phyloP scores from a whole-genome alignment of 805 yeast genomes.

The Saccharomycopsis fermentans region DNA sequence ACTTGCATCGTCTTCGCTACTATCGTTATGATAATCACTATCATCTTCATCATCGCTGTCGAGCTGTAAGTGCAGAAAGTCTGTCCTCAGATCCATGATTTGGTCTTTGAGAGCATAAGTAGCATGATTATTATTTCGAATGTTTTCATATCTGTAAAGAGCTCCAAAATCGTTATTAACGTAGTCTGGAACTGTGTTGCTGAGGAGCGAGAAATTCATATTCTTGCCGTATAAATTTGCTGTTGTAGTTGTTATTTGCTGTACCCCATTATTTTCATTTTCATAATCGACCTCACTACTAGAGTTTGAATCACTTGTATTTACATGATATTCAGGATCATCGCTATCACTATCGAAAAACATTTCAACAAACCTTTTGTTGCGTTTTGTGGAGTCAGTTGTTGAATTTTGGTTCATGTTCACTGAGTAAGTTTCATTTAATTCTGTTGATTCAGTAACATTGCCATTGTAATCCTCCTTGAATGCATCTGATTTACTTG shows the following conservation, averaged over 20 bases:
- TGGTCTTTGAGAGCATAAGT: neutral
- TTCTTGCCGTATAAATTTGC: constrained; percentile 11
- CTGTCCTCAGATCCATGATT: neutral
- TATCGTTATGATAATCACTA: constrained; percentile 1
- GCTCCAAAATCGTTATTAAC: constrained; percentile 19
- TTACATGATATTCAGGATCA: constrained; percentile 5
- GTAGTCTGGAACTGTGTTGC: constrained; percentile 18
- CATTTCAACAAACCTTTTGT: constrained; percentile 6
- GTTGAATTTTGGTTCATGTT: neutral
- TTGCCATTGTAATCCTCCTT: neutral
- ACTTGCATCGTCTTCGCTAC: neutral
- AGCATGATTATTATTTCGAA: constrained; percentile 4
- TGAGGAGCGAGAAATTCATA: constrained; percentile 16
- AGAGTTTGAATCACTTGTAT: constrained; percentile 2
- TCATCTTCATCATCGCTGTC: constrained; percentile 9
- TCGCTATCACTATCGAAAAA: constrained; percentile 13
- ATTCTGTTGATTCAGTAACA: neutral
- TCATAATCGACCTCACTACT: constrained; percentile 13
- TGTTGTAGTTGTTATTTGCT: constrained; percentile 3
- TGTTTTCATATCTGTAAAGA: constrained; percentile 17
- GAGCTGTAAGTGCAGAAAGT: neutral
- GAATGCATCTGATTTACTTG: neutral
- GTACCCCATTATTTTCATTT: constrained; percentile 17
- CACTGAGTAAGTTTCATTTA: neutral
- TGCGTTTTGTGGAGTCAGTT: neutral